Conservation (phyloP, 2,329 filamentous ascomycete genomes). For the Aspergillus costaricaensis region DNA sequence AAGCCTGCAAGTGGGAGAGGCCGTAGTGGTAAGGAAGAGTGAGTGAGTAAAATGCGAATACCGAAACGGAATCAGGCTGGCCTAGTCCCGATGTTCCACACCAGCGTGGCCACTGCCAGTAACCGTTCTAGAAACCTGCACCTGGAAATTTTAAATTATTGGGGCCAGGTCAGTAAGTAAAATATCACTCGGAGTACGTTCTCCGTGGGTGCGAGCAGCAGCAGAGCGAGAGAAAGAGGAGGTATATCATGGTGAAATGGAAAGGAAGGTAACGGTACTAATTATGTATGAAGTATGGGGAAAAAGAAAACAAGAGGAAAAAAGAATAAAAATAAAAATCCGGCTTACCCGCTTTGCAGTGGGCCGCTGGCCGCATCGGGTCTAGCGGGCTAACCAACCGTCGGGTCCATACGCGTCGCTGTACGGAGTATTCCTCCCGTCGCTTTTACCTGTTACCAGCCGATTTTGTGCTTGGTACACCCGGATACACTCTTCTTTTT, state of each 20-base stretch:
- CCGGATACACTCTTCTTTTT: not conserved
- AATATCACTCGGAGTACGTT: not conserved
- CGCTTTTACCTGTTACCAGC: not conserved
- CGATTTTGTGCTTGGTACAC: not conserved
- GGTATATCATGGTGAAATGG: not conserved
- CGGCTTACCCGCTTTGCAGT: conserved; percentile 18
- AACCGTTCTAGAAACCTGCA: conserved; percentile 17
- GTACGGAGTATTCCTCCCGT: conserved; percentile 8
- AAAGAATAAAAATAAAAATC: conserved; percentile 14
- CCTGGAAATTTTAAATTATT: conserved; percentile 15
- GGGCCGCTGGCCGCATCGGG: conserved; percentile 5
- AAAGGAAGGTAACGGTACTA: not conserved
- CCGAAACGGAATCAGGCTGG: conserved; percentile 12
- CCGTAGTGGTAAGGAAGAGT: conserved; percentile 5
- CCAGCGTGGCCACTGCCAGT: conserved; percentile 19
- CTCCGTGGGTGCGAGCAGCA: not conserved
- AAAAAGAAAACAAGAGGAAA: conserved; percentile 3
- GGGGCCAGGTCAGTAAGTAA: not conserved
- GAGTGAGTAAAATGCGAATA: conserved; percentile 9
- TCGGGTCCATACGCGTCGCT: conserved; percentile 10
- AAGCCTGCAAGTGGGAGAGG: conserved; percentile 5
- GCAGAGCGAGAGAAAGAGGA: not conserved
- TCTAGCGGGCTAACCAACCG: conserved; percentile 7
- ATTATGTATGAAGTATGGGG: conserved; percentile 6
- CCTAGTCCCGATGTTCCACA: conserved; percentile 17